Percentiles rank a stretch among this genome's conserved stretches.
Conservation (phyloP, 768 basidiomycete species). For the Mycena maculata region DNA sequence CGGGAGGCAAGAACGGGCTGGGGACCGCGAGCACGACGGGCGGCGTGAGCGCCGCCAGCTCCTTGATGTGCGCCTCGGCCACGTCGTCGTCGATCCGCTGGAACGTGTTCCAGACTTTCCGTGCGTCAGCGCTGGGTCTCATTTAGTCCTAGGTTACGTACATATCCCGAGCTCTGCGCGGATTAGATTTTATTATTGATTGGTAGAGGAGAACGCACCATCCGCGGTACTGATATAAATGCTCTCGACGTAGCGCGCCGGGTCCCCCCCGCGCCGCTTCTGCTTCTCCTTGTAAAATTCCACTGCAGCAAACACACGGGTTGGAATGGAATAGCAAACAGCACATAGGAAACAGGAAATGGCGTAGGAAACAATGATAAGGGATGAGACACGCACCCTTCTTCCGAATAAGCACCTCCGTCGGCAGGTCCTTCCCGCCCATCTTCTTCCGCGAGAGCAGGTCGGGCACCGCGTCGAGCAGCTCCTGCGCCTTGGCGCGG, state of each 20-base stretch:
- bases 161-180: constrained; percentile 74
- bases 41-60: constrained; percentile 63
- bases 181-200: no score
- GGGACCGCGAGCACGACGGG: constrained; percentile 47
- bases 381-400: constrained; percentile 67
- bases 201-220: constrained; percentile 53
- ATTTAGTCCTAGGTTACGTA: constrained; percentile 44
- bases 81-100: constrained; percentile 64
- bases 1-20: constrained; percentile 32
- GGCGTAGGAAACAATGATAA: no score
- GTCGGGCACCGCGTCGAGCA: constrained; percentile 72
- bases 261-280: constrained; percentile 61
- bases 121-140: background rate
- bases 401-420: constrained; percentile 82
- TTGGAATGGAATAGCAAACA: no score
- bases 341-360: background rate
- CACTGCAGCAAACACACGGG: constrained; percentile 54
- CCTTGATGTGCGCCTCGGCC: constrained; percentile 70
- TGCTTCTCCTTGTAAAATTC: constrained; percentile 82
- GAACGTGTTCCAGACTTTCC: constrained; percentile 83
- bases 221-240: constrained; percentile 79
- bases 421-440: constrained; percentile 76
- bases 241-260: constrained; percentile 60
- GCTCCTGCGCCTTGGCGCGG: constrained; percentile 64
- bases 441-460: constrained; percentile 67